These are phyloP conservation scores for Phaeosphaeria sp. DNA, from an alignment of 2,329 filamentous ascomycete species.

Conservation along the genomic window DNA sequence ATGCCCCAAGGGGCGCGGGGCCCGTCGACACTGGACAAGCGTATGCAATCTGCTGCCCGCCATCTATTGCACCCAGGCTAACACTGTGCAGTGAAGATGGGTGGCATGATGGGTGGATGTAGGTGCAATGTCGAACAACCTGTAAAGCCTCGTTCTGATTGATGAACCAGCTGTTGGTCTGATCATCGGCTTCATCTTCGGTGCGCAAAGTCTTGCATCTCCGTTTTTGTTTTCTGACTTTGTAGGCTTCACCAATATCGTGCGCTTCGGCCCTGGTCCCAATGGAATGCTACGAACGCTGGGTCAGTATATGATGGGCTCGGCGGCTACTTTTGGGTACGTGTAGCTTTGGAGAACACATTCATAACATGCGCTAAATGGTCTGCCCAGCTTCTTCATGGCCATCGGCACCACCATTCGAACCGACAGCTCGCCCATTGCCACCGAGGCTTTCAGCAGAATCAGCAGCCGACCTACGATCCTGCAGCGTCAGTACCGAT, in stretches of 20 bases:
- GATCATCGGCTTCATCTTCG: conserved; percentile 98
- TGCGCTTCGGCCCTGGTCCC: conserved; percentile 89
- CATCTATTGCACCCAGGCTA: conserved; percentile 36
- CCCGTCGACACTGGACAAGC: conserved; percentile 74
- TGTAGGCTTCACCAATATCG: conserved; percentile 88
- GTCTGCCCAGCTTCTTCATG: conserved; percentile 82
- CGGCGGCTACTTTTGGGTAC: conserved; percentile 94
- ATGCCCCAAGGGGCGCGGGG: conserved; percentile 53
- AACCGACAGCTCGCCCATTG: conserved; percentile 81
- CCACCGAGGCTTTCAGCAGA: conserved; percentile 76
- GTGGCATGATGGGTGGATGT: conserved; percentile 98
- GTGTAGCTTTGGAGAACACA: conserved; percentile 23
- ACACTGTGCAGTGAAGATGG: conserved; percentile 82
- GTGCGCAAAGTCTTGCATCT: conserved; percentile 57
- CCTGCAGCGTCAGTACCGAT: conserved; percentile 53
- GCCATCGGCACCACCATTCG: conserved; percentile 96
- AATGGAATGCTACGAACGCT: conserved; percentile 94
- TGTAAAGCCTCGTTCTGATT: conserved; percentile 21
- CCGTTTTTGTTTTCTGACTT: conserved; percentile 22
- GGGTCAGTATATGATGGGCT: conserved; percentile 96
- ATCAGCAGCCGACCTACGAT: conserved; percentile 76
- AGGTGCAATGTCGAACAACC: conserved; percentile 54
- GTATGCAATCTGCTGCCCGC: conserved; percentile 54
- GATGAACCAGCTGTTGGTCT: conserved; percentile 78
- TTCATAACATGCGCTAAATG: conserved; percentile 26